phyloP scores from a whole-genome alignment of 768 basidiomycete genomes.

The Gloeopeniophorella convolvens region DNA sequence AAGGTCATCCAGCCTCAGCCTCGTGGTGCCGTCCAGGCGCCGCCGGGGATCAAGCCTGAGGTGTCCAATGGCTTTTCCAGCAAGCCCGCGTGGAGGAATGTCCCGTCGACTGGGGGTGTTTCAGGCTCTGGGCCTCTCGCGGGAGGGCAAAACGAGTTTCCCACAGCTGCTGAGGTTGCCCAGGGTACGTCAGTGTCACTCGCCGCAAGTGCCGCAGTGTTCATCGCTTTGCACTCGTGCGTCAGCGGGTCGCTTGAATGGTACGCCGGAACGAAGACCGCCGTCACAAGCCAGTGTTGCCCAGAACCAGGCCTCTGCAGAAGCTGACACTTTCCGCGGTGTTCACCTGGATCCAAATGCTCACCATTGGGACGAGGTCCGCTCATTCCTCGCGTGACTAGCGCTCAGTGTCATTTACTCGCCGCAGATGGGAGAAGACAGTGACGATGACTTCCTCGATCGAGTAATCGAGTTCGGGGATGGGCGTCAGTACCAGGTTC shows the following conservation, averaged over 20 bases:
- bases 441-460: conserved; percentile 82
- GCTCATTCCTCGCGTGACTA: conserved; percentile 25
- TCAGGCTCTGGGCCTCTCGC: conserved; percentile 35
- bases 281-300: conserved; percentile 45
- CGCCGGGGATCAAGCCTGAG: conserved; percentile 28
- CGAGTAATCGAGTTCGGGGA: conserved; percentile 95
- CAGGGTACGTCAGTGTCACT: conserved; percentile 47
- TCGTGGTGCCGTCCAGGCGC: conserved; percentile 30
- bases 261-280: conserved; percentile 31
- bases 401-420: conserved; percentile 11
- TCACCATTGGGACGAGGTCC: conserved; percentile 97
- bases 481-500: conserved; percentile 84
- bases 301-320: conserved; percentile 65
- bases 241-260: conserved; percentile 21
- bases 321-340: conserved; percentile 91
- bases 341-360: conserved; percentile 90
- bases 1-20: conserved; percentile 69
- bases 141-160: conserved; percentile 66
- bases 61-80: conserved; percentile 8
- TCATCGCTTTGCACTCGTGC: neutral
- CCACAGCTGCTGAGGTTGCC: conserved; percentile 93
- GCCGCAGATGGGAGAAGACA: conserved; percentile 81
- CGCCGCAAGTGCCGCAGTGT: neutral
- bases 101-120: conserved; percentile 33
- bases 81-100: conserved; percentile 71